Evolutionary conservation across 257 asterid genomes (phyloP), one percentile per base, ranked within the genome.

Genomic region (Plantago elongata): DNA sequence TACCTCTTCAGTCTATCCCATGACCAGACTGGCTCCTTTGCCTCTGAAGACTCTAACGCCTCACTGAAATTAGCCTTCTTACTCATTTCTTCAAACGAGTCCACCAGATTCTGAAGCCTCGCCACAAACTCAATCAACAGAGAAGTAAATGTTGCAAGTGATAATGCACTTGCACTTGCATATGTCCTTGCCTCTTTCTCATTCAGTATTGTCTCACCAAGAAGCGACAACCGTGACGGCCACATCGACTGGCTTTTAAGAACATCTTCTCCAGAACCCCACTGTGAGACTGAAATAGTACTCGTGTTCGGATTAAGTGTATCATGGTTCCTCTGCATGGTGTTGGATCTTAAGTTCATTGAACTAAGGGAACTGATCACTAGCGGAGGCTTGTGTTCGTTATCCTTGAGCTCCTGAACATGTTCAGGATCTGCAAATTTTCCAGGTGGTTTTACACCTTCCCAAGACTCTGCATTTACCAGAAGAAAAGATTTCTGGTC

Each of bases 201-300:
- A 5, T 93, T 93, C 2, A 85, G 70, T 48, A 87, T 57, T 14
- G 72, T 68, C 9, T 87, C 97, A 0, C 91, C 96, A 1, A 89
- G 43, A 14, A 93, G 55, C n/a, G 99, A 93, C 62, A 93, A 92
- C 11, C 94, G 77, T 0, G 99, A 93, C 9, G 99, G 96, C 99
- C 99, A 93, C 87, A 83, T 75, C 0, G 83, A 71, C 75, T 86
- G 96, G 44, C 84, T 74, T 60, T 69, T 64, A 10, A 92, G 81
- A 64, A 67, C 48, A 14, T 84, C 89, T 64, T 85, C 97, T 45
- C 83, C 84, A 0, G 95, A 81, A 12, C 78, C 96, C 84, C 72
- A 80, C 37, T 89, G 88, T n/a, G 95, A 82, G 49, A 46, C 74
- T 0, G 95, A 78, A 17, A 72, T 13, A 61, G 67, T 43, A 69